Evolutionary conservation across 805 yeast genomes (phyloP), one percentile per base, ranked within the genome.

Genomic region (Candida coquimbonensis): DNA sequence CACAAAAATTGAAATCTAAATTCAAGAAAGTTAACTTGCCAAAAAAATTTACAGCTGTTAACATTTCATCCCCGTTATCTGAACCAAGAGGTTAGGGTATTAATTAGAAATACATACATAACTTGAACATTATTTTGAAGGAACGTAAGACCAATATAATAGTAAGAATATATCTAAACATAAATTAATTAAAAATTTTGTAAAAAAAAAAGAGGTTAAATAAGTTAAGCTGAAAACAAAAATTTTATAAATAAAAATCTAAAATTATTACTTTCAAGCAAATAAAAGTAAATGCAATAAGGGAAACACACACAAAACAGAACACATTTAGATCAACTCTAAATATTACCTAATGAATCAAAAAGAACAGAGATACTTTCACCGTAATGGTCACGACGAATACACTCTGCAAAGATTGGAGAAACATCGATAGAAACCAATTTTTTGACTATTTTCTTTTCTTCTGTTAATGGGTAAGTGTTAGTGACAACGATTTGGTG

Each of bases 371-470:
- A 87, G 51, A 91, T 90, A 57, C 95, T 84, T 71, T 91, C 98
- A 64, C 99, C 99, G 59, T 91, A 90, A 66, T 93, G 99, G 63
- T 93, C 96, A 72, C 99, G 85, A 70, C 99, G 83, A 50, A 93
- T 91, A 67, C 98, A 93, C 72, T 93, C 99, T 33, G 98, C 98
- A 61, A 93, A 86, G 44, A 93, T 89, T 17, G 96, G 85, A 50
- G 96, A 85, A 42, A 93, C 95, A 61, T 93, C 99, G 57, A 93
- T 89, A 42, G 88, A 84, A 14, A 80, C 81, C 56, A 93, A 73
- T 66, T 93, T 93, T 48, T 78, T 70, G 51, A 82, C 74, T 42
- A 71, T 73, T 44, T 70, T 73, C 54, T 77, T 73, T 48, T 78
- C 83, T 53, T 75, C 75, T 17, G 83, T 70, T 43, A 91, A 86